Conservation (phyloP, 2,329 filamentous ascomycete genomes). For the Dendryphion nanum region DNA sequence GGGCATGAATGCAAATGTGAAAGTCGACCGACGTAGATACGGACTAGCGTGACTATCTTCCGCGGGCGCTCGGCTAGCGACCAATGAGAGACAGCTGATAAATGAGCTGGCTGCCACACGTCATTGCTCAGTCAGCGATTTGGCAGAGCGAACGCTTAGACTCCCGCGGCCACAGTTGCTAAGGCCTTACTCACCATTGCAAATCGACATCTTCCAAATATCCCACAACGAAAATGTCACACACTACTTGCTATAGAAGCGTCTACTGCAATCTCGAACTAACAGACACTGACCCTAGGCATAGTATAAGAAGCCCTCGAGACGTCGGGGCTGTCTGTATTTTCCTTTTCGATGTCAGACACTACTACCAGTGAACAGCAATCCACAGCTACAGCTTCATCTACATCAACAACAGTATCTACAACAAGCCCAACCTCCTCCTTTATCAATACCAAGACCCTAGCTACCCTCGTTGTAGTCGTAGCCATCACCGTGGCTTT, state of each 20-base stretch:
- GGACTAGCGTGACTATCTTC: not conserved
- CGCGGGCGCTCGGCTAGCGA: conserved; percentile 1
- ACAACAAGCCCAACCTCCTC: conserved; percentile 6
- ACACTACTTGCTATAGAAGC: conserved; percentile 14
- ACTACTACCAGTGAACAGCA: conserved; percentile 10
- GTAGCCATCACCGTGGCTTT: conserved; percentile 48
- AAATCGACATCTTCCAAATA: conserved; percentile 16
- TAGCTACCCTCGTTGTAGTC: conserved; percentile 31
- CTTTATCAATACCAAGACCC: conserved; percentile 21
- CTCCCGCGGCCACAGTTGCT: too few species aligned
- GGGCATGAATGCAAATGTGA: too few species aligned
- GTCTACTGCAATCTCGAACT: conserved; percentile 22
- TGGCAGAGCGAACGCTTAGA: too few species aligned
- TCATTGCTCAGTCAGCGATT: conserved; percentile 37
- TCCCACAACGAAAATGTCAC: not conserved
- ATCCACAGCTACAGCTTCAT: too few species aligned
- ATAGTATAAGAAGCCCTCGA: conserved; percentile 24
- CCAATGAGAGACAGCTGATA: conserved; percentile 24
- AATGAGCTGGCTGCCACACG: conserved; percentile 5
- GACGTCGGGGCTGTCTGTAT: conserved; percentile 1
- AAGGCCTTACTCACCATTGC: conserved; percentile 36
- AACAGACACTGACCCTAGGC: conserved; percentile 18
- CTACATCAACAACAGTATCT: conserved; percentile 3
- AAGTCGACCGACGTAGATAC: too few species aligned
- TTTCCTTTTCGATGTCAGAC: conserved; percentile 28